Base-by-base conservation (phyloP, 2,329 filamentous ascomycete genomes). In the Rhynchosporium agropyri region DNA sequence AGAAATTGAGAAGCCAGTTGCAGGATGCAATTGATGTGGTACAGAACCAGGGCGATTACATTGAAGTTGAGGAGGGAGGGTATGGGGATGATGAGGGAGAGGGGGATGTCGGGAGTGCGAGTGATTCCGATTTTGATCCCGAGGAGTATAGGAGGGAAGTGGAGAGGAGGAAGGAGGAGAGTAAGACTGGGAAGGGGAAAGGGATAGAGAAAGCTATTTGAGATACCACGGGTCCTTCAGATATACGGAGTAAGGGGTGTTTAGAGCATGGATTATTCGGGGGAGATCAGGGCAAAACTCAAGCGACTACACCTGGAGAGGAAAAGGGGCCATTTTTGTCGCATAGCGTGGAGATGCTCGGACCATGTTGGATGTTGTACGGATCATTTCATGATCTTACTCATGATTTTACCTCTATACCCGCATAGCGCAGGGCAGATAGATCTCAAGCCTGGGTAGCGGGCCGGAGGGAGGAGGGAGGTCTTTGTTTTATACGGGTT, bases 21-120 rank as follows among this genome's bases (percentile, higher is more conserved):
- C 81, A 87, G 76, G 85, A 86, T 77, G 88, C 89, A 66, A 89
- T 92, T 79, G 89, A 90, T 72, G 80, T 84, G 6, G 74, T 75
- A 67, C 78, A 84, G 61, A 86, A 87, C 68, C 79, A 79, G 2
- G 84, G 83, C 36, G 86, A 88, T 64, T 69, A 59, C 57, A 65
- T 68, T 1, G 67, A 69, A 20, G 67, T 67, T 49, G 65, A 64
- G 36, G 40, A 59, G 70, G 72, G 10, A 5, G 45, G 45, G 2
- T 38, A 29, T 49, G 72, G 71, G 1, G 76, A 76, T 26, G 76
- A 75, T 3, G 78, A 78, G 13, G 75, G 75, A 29, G 83, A 85
- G 46, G 82, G 84, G 3, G 81, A 85, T 63, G 84, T 80, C 45
- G 84, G 87, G 58, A 87, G 84, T 60, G 85, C 83, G 28, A 88